Evolutionary conservation across 208 protist species (phyloP).

Genomic region (Crithidia bombi): DNA sequence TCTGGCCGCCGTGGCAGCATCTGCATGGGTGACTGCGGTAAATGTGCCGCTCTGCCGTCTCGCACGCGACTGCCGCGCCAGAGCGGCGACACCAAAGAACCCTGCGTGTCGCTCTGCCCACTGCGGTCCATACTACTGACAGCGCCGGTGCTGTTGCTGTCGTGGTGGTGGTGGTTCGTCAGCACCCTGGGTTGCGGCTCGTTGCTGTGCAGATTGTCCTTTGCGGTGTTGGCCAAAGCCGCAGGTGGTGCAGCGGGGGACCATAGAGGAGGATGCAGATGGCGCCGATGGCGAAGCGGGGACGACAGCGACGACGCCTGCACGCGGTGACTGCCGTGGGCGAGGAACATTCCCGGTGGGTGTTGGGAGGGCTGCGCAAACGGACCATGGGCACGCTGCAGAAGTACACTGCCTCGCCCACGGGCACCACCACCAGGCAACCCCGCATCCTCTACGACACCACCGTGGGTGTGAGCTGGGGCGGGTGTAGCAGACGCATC

Average conservation of each 20-base stretch:
- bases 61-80: constrained; percentile 6
- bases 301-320: not conserved
- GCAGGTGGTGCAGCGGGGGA: no score
- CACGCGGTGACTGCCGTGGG: constrained; percentile 6
- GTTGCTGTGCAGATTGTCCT: not conserved
- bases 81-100: not conserved
- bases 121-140: not conserved
- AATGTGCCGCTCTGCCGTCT: not conserved
- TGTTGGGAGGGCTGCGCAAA: constrained; percentile 17
- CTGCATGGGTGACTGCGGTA: constrained; percentile 11
- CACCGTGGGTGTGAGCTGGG: no score
- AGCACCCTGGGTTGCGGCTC: not conserved
- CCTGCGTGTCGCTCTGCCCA: not conserved
- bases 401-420: not conserved
- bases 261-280: not conserved
- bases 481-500: no score
- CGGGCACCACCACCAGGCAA: no score
- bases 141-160: not conserved
- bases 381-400: constrained; percentile 17
- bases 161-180: no score
- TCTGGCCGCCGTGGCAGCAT: constrained; percentile 23
- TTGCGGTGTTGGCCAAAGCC: not conserved
- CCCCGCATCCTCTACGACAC: no score
- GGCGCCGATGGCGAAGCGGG: constrained; percentile 2
- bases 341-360: constrained; percentile 11